Conservation (phyloP, 768 basidiomycete species). For the Ramaria sp. region DNA sequence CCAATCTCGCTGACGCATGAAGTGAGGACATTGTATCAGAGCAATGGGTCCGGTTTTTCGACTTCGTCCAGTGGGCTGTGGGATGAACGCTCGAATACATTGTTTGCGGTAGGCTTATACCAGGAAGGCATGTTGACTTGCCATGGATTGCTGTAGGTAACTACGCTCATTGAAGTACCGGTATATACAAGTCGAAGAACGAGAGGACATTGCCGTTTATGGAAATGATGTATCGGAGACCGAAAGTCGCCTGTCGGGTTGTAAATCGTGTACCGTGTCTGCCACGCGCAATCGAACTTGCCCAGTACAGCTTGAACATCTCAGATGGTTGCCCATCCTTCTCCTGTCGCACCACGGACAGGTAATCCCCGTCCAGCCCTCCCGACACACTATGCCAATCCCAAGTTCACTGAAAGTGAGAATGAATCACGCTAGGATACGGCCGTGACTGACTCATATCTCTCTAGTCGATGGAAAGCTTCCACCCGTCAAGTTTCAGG, state of each 20-base stretch:
- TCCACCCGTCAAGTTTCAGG: constrained; percentile 84
- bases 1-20: constrained; percentile 26
- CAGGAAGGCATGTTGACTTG: constrained; percentile 46
- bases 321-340: constrained; percentile 1
- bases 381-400: constrained; percentile 41
- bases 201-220: background rate
- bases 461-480: constrained; percentile 33
- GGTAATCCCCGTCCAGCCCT: constrained; percentile 35
- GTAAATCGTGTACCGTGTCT: background rate
- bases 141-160: background rate
- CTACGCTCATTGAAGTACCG: no score
- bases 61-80: constrained; percentile 41
- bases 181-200: background rate
- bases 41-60: constrained; percentile 52
- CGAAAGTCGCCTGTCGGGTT: background rate
- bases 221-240: background rate
- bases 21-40: constrained; percentile 62
- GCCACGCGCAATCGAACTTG: background rate
- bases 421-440: constrained; percentile 9
- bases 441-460: background rate
- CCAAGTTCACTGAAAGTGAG: constrained; percentile 35
- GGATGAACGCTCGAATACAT: constrained; percentile 35
- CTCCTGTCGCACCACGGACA: constrained; percentile 1
- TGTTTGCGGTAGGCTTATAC: constrained; percentile 54
- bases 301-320: background rate